These are phyloP conservation scores for Podila epigama DNA, from an alignment of 192 early-diverging fungal species.

Conservation along the genomic window DNA sequence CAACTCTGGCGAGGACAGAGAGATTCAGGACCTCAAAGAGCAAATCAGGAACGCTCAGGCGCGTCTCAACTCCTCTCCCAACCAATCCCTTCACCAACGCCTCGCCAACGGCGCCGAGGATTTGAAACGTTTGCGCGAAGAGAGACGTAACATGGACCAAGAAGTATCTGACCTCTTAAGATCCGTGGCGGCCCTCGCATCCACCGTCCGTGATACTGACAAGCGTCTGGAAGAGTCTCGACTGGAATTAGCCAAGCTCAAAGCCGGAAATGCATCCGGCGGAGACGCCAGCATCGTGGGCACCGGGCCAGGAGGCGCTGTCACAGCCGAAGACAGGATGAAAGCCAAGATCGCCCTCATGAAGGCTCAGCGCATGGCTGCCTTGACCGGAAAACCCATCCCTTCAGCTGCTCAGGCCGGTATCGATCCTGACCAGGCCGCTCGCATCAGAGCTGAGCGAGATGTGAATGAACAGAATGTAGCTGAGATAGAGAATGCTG, in stretches of 20 bases:
- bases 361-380: slow-evolving; percentile 59
- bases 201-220: slow-evolving; percentile 54
- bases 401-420: slow-evolving; percentile 29
- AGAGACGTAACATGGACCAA: slow-evolving; percentile 54
- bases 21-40: slow-evolving; percentile 52
- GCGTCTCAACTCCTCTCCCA: slow-evolving; percentile 16
- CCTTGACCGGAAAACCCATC: slow-evolving; percentile 54
- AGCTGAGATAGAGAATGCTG: slow-evolving; percentile 50
- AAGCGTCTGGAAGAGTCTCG: slow-evolving; percentile 54
- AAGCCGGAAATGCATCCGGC: slow-evolving; percentile 12
- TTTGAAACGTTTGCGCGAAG: slow-evolving; percentile 53
- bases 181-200: slow-evolving; percentile 43
- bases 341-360: slow-evolving; percentile 60
- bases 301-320: slow-evolving; percentile 59
- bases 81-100: slow-evolving; percentile 29
- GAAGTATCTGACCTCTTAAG: slow-evolving; percentile 51
- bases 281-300: slow-evolving; percentile 46
- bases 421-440: slow-evolving; percentile 55
- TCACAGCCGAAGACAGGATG: slow-evolving; percentile 62
- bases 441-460: slow-evolving; percentile 47
- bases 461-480: slow-evolving; percentile 51
- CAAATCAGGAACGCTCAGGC: slow-evolving; percentile 52
- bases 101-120: slow-evolving; percentile 47
- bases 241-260: slow-evolving; percentile 48
- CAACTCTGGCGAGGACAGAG: slow-evolving; percentile 38